These are phyloP conservation scores for Zygoascus flipseniorum DNA, from an alignment of 805 yeast species.

Conservation along the genomic window DNA sequence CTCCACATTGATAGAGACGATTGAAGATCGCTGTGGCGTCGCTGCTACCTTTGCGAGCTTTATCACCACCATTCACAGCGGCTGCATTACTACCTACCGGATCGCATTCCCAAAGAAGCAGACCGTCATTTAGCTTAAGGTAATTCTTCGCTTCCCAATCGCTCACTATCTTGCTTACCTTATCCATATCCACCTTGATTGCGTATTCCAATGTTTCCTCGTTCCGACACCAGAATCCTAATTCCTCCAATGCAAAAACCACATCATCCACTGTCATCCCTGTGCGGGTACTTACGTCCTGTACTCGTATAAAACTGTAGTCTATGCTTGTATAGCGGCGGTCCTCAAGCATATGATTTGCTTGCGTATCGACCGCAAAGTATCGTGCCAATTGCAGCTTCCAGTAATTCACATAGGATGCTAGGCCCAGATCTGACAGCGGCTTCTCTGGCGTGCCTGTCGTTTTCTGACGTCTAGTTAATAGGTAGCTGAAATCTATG, in stretches of 20 bases:
- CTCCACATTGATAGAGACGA: background rate
- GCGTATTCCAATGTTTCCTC: slow-evolving; percentile 41
- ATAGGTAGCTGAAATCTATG: slow-evolving; percentile 80
- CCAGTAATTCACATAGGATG: slow-evolving; percentile 88
- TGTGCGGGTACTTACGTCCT: slow-evolving; percentile 33
- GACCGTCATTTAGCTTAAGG: slow-evolving; percentile 41
- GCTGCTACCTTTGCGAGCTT: background rate
- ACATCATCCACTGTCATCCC: slow-evolving; percentile 88
- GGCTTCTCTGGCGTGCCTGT: slow-evolving; percentile 96
- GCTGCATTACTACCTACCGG: background rate
- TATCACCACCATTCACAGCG: background rate
- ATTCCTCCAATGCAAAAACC: slow-evolving; percentile 73
- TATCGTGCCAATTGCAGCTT: slow-evolving; percentile 30
- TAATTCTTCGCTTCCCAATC: slow-evolving; percentile 51
- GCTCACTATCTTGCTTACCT: slow-evolving; percentile 35
- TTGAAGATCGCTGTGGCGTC: background rate
- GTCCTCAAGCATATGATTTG: background rate
- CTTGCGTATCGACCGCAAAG: background rate
- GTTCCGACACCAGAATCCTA: slow-evolving; percentile 50
- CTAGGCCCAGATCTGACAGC: slow-evolving; percentile 71
- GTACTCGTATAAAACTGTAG: background rate
- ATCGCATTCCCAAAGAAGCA: slow-evolving; percentile 51
- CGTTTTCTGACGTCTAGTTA: slow-evolving; percentile 65
- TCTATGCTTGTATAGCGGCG: background rate
- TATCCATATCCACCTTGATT: slow-evolving; percentile 40